A percentile compares a stretch with the other conserved stretches of the same genome.
Evolutionary conservation across 2,329 filamentous ascomycete genomes (phyloP).

Genomic region (Myriosclerotinia curreyana): DNA sequence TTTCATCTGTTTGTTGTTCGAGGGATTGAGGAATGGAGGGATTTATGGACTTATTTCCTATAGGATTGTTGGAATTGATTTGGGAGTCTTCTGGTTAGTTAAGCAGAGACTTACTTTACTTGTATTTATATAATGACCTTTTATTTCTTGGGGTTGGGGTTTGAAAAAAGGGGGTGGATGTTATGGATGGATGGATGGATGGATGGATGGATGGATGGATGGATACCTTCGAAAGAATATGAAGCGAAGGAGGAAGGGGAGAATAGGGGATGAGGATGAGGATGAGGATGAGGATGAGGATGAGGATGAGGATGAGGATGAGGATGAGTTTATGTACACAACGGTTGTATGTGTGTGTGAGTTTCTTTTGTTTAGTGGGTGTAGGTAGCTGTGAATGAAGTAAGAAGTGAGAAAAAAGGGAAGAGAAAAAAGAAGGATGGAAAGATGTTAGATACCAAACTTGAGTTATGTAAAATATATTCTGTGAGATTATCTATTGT

Average conservation of each 20-base stretch:
- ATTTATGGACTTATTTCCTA: background rate
- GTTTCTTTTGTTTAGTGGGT: too few species aligned
- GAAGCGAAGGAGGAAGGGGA: background rate
- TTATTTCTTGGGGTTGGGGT: background rate
- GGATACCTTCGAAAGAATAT: too few species aligned
- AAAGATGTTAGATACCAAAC: background rate
- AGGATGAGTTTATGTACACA: too few species aligned
- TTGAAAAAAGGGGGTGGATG: background rate
- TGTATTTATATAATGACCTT: slow-evolving; percentile 16
- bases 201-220: too few species aligned
- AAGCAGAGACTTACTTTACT: background rate
- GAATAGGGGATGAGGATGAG: background rate
- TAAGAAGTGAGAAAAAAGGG: too few species aligned
- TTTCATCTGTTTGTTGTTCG: background rate
- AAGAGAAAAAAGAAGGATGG: background rate
- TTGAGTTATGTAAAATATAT: background rate
- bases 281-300: too few species aligned
- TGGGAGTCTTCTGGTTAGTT: background rate
- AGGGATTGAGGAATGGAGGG: background rate
- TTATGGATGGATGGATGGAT: too few species aligned
- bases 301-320: too few species aligned
- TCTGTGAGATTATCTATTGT: background rate
- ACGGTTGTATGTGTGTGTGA: too few species aligned
- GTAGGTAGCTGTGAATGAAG: background rate
- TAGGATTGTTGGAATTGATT: background rate